These are phyloP conservation scores for Aphanomyces cochlioides DNA, from an alignment of 352 stramenopile species.

Conservation along the genomic window DNA sequence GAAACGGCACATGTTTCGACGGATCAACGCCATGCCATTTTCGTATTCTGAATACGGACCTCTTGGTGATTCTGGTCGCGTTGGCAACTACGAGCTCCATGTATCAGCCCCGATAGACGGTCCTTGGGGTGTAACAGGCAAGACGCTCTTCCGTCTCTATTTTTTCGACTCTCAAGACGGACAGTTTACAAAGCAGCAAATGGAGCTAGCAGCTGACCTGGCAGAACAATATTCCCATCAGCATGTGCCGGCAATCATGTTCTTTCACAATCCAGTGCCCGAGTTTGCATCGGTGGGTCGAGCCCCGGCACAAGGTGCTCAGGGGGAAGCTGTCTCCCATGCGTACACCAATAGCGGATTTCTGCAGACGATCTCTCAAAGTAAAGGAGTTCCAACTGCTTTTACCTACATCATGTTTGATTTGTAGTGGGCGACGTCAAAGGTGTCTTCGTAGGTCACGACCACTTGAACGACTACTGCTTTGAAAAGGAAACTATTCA, in stretches of 20 bases:
- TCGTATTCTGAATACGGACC: slow-evolving; percentile 48
- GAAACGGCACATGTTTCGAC: slow-evolving; percentile 40
- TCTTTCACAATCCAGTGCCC: slow-evolving; percentile 60
- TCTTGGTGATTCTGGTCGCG: slow-evolving; percentile 32
- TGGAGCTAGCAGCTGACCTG: slow-evolving; percentile 43
- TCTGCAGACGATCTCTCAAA: slow-evolving; percentile 42
- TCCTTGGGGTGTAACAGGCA: slow-evolving; percentile 34
- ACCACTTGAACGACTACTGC: slow-evolving; percentile 64
- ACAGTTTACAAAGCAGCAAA: slow-evolving; percentile 52
- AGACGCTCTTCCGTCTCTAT: slow-evolving; percentile 55
- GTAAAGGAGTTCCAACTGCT: not conserved
- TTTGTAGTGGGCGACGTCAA: slow-evolving; percentile 50
- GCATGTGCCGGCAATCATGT: slow-evolving; percentile 50
- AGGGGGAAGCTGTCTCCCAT: slow-evolving; percentile 42
- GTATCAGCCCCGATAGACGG: slow-evolving; percentile 40
- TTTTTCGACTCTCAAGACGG: slow-evolving; percentile 59
- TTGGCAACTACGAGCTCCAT: slow-evolving; percentile 57
- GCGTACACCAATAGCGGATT: slow-evolving; percentile 45
- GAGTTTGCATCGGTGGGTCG: slow-evolving; percentile 38
- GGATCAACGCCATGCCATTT: slow-evolving; percentile 38
- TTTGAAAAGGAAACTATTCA: slow-evolving; percentile 43
- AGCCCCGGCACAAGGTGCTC: slow-evolving; percentile 32
- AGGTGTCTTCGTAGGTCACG: slow-evolving; percentile 53
- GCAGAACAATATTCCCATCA: slow-evolving; percentile 30
- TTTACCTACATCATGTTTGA: slow-evolving; percentile 6